Evolutionary conservation across 495 filamentous ascomycete genomes (phyloP), one percentile per base, ranked within the genome.

Genomic region (Penicillium daleae): DNA sequence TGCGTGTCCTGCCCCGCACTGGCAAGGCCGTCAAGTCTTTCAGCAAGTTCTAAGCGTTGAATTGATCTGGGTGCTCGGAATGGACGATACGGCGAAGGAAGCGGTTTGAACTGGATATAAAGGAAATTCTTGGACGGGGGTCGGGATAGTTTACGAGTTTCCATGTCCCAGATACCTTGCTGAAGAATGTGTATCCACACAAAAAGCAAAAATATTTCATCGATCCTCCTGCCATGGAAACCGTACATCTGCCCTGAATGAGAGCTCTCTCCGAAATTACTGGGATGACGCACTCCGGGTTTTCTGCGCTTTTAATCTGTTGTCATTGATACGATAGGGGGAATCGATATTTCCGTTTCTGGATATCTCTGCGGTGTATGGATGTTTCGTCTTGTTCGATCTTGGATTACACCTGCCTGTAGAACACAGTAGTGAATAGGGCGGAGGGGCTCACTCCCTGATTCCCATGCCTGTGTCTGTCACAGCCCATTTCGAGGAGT

Each of bases 1-100:
- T 99, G 73, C 92, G 94, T 74, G 95, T 98, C 64, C 90, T 97
- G 71, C 95, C 95, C 76, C 87, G 91, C 77, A 97, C 93, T 66
- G 93, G 94, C 78, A 97, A 98, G 88, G 85, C 87, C 65, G 92
- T 97, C 80, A 99, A 99, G 92, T 78, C 87, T 78, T 99, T 99
- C 87, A 81, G 78, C 84, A 98, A 98, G 85, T 99, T 98, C 87
- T 99, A 96, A 79, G 73, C 68, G 73, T 74, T 70, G 59, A 66
- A 65, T 64, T 22, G 52, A 61, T 60, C 63, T 68, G 72, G 72
- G 71, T 78, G 71, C 72, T 75, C 71, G 69, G 68, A 75, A 71
- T 66, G 68, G 72, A 69, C 70, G 66, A 71, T 64, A 59, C 68
- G 73, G 70, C 73, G 76, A 77, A 75, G 76, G 77, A 71, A 75